These are phyloP conservation scores for Suaeda aralocaspica DNA, from an alignment of 148 eudicot genomes.

Conservation along the genomic window DNA sequence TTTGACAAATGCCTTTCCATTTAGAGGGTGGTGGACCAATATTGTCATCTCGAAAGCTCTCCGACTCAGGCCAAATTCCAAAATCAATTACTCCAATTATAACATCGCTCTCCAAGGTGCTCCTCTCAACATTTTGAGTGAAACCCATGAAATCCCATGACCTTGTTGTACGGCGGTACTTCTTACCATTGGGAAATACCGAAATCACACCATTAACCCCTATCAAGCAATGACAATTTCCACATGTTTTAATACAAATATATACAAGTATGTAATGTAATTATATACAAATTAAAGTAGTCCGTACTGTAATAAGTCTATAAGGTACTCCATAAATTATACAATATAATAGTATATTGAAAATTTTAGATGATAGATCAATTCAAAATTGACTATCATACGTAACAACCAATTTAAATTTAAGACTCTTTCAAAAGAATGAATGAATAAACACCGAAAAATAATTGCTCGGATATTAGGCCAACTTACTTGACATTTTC, in stretches of 20 bases:
- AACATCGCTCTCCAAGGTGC: conserved; percentile 31
- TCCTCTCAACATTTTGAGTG: conserved; percentile 20
- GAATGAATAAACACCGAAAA: too few species aligned
- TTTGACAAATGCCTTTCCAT: conserved; percentile 52
- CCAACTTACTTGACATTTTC: conserved; percentile 10
- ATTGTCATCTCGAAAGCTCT: conserved; percentile 38
- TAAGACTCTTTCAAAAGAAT: too few species aligned
- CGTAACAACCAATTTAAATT: too few species aligned
- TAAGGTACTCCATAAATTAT: too few species aligned
- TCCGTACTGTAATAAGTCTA: too few species aligned
- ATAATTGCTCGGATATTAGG: neutral
- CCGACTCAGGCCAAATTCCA: conserved; percentile 53
- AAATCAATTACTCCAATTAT: conserved; percentile 39
- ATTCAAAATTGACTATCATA: too few species aligned
- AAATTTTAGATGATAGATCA: too few species aligned
- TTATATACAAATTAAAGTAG: too few species aligned
- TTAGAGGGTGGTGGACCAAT: conserved; percentile 41
- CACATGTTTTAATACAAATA: neutral
- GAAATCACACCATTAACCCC: conserved; percentile 44
- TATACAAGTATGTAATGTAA: neutral
- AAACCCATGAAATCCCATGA: conserved; percentile 59
- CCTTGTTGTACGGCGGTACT: conserved; percentile 33
- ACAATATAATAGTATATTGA: too few species aligned
- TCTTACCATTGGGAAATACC: conserved; percentile 32
- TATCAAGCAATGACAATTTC: too few species aligned